Evolutionary conservation across 1,284 basidiomycete genomes (phyloP).

Genomic region (Sanguinoderma infundibulare): DNA sequence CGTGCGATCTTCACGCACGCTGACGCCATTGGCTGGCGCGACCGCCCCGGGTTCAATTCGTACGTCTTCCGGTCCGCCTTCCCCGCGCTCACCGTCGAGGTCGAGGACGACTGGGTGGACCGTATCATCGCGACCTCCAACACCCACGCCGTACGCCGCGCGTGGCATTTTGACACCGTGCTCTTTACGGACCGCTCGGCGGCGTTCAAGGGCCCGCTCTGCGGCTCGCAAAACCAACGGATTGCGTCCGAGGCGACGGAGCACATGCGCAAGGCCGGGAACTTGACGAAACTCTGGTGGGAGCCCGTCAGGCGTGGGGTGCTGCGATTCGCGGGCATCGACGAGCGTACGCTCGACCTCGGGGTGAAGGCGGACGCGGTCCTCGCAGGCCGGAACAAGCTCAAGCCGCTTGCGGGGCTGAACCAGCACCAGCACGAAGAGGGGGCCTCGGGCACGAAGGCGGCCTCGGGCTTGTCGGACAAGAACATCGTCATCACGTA

Average conservation of each 20-base stretch:
- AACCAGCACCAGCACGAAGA: neutral
- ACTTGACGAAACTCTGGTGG: conserved; percentile 64
- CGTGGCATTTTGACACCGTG: conserved; percentile 61
- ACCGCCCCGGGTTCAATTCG: conserved; percentile 71
- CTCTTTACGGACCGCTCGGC: conserved; percentile 78
- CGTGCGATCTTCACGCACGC: conserved; percentile 74
- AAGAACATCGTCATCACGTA: conserved; percentile 70
- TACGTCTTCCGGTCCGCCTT: conserved; percentile 80
- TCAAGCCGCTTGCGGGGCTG: conserved; percentile 10
- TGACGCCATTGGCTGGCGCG: conserved; percentile 66
- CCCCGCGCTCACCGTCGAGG: conserved; percentile 73
- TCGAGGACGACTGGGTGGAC: conserved; percentile 72
- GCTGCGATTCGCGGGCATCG: conserved; percentile 64
- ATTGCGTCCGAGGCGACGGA: conserved; percentile 70
- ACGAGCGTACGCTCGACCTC: conserved; percentile 32
- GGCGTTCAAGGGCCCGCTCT: conserved; percentile 66
- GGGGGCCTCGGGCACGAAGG: conserved; percentile 2
- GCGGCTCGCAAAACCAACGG: conserved; percentile 66
- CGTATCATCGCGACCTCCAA: conserved; percentile 49
- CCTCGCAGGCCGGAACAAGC: conserved; percentile 9
- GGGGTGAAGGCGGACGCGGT: conserved; percentile 31
- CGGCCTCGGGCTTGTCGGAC: conserved; percentile 23
- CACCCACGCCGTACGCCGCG: conserved; percentile 44
- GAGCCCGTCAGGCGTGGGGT: conserved; percentile 64
- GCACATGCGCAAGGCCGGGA: conserved; percentile 45